phyloP scores from a whole-genome alignment of 306 rosid genomes.

The Dalbergia cochinchinensis region DNA sequence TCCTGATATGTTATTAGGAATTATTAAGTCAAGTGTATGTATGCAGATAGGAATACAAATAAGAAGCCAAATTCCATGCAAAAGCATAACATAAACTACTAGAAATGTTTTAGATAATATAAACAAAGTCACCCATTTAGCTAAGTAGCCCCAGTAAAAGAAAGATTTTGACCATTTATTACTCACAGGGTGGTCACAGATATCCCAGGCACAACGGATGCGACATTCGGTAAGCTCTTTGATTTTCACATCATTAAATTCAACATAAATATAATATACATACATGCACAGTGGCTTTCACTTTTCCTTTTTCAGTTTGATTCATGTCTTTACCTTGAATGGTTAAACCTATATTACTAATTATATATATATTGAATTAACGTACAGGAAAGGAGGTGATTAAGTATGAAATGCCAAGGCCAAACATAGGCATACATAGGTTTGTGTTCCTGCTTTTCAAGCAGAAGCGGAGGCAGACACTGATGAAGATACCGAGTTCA shows the following conservation, averaged over 20 bases:
- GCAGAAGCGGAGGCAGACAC: slow-evolving; percentile 70
- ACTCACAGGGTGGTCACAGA: slow-evolving; percentile 83
- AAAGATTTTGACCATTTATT: slow-evolving; percentile 27
- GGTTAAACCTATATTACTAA: neutral
- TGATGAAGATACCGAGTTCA: slow-evolving; percentile 54
- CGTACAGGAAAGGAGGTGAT: slow-evolving; percentile 72
- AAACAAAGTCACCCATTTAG: neutral
- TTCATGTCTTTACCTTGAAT: neutral
- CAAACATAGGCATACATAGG: slow-evolving; percentile 92
- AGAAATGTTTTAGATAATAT: neutral
- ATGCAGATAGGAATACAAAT: no score
- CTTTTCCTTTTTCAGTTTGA: neutral
- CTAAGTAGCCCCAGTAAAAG: neutral
- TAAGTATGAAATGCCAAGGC: slow-evolving; percentile 80
- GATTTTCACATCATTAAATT: neutral
- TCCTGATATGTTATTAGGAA: neutral
- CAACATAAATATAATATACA: neutral
- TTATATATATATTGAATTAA: neutral
- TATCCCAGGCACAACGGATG: slow-evolving; percentile 94
- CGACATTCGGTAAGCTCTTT: slow-evolving; percentile 68
- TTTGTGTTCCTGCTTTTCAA: slow-evolving; percentile 81
- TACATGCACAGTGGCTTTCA: neutral
- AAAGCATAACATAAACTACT: no score
- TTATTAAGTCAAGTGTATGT: neutral
- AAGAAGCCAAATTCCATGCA: no score